phyloP scores from a whole-genome alignment of 2,329 filamentous ascomycete genomes.

The Lachnellula willkommii region DNA sequence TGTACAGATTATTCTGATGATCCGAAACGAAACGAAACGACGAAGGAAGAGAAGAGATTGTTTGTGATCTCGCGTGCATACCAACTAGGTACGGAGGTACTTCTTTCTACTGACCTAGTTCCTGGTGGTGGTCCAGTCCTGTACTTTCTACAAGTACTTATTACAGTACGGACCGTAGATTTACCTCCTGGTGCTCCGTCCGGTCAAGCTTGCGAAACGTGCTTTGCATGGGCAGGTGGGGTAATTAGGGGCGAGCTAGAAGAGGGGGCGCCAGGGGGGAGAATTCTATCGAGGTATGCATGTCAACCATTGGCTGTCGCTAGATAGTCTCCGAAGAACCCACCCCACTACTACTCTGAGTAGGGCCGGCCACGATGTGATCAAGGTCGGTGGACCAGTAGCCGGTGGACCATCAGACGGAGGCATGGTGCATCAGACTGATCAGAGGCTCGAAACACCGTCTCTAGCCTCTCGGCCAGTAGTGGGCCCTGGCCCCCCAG shows the following conservation, averaged over 20 bases:
- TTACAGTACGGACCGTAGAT: too few relatives aligned
- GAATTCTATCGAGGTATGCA: not conserved
- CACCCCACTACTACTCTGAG: too few relatives aligned
- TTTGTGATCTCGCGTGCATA: too few relatives aligned
- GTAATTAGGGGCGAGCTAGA: not conserved
- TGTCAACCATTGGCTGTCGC: not conserved
- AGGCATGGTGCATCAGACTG: too few relatives aligned
- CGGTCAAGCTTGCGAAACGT: slow-evolving; percentile 6
- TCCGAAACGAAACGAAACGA: too few relatives aligned
- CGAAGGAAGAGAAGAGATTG: too few relatives aligned
- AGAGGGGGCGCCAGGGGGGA: not conserved
- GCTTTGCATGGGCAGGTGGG: not conserved
- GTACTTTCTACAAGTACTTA: too few relatives aligned
- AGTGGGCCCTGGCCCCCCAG: too few relatives aligned
- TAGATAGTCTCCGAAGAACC: not conserved
- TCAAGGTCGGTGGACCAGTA: too few relatives aligned
- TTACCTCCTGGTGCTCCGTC: too few relatives aligned
- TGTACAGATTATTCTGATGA: too few relatives aligned
- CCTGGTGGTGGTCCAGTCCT: not conserved
- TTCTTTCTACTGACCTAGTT: not conserved
- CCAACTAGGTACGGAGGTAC: not conserved
- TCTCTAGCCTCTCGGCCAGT: not conserved
- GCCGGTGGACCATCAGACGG: too few relatives aligned
- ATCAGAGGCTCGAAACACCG: not conserved
- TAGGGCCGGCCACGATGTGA: not conserved